Percentiles rank a stretch among this genome's conserved stretches.
These are phyloP conservation scores for Scutellaria minor DNA, from an alignment of 257 asterid species.

Conservation along the genomic window DNA sequence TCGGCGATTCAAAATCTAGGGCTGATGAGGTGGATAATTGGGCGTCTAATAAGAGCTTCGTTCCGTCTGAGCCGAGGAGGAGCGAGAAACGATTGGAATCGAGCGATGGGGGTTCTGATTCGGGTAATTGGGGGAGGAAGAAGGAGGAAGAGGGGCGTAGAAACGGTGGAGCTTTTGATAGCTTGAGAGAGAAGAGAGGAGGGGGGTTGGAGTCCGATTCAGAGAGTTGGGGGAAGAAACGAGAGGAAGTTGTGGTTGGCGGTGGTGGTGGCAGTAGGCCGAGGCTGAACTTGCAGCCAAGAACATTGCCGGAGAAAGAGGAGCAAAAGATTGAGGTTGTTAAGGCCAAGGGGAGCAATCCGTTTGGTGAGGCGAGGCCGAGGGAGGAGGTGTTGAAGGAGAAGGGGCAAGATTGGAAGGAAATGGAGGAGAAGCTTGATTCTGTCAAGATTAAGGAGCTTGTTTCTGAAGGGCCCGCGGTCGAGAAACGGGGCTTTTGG, in stretches of 20 bases:
- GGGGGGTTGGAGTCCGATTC: neutral
- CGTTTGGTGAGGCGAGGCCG: conserved; percentile 91
- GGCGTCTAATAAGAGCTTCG: conserved; percentile 66
- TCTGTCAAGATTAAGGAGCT: conserved; percentile 54
- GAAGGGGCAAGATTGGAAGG: conserved; percentile 84
- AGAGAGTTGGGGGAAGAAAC: conserved; percentile 66
- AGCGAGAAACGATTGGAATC: conserved; percentile 62
- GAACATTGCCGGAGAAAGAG: conserved; percentile 56
- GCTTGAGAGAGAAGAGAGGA: conserved; percentile 51
- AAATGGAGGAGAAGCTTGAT: conserved; percentile 72
- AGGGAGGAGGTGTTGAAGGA: conserved; percentile 95
- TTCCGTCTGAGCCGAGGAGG: conserved; percentile 63
- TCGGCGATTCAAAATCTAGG: conserved; percentile 69
- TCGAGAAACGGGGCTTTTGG: conserved; percentile 43
- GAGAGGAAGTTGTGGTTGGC: conserved; percentile 57
- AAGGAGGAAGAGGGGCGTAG: conserved; percentile 70
- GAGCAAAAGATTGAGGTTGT: conserved; percentile 34
- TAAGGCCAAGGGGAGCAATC: conserved; percentile 72
- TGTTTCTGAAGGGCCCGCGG: conserved; percentile 23
- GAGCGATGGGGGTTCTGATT: conserved; percentile 59
- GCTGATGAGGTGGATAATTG: conserved; percentile 87
- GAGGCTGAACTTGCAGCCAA: conserved; percentile 63
- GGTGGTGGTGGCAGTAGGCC: conserved; percentile 54
- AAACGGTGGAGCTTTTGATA: conserved; percentile 70
- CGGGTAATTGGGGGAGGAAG: conserved; percentile 65